Conservation (phyloP, 2,329 filamentous ascomycete species). For the Fusarium annulatum region DNA sequence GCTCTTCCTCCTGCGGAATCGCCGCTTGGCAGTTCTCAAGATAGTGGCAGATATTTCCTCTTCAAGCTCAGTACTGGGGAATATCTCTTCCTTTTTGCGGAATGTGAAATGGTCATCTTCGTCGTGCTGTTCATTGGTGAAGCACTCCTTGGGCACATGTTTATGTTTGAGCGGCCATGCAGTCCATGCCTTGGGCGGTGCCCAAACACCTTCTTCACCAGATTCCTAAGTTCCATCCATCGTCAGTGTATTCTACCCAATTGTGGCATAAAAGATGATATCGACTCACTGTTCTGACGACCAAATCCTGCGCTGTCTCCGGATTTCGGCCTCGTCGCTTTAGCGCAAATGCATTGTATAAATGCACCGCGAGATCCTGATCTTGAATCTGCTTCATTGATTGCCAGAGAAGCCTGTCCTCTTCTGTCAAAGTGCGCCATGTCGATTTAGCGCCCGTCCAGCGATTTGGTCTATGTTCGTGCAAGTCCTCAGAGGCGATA, state of each 20-base stretch:
- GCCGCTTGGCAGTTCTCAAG: slow-evolving; percentile 74
- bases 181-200: slow-evolving; percentile 74
- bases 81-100: slow-evolving; percentile 54
- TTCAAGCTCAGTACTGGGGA: slow-evolving; percentile 72
- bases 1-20: slow-evolving; percentile 56
- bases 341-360: slow-evolving; percentile 81
- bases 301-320: slow-evolving; percentile 44
- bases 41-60: slow-evolving; percentile 76
- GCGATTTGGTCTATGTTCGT: slow-evolving; percentile 71
- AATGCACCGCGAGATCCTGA: slow-evolving; percentile 76
- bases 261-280: background rate
- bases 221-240: slow-evolving; percentile 39
- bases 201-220: slow-evolving; percentile 55
- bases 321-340: slow-evolving; percentile 56
- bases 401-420: slow-evolving; percentile 71
- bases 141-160: slow-evolving; percentile 68
- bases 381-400: slow-evolving; percentile 73
- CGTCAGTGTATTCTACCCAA: background rate
- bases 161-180: slow-evolving; percentile 81
- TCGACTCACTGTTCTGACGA: slow-evolving; percentile 45
- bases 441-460: slow-evolving; percentile 75
- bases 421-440: slow-evolving; percentile 72
- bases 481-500: slow-evolving; percentile 59
- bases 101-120: slow-evolving; percentile 64
- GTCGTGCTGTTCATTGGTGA: slow-evolving; percentile 59